Evolutionary conservation across 805 yeast genomes (phyloP), one percentile per base, ranked within the genome.

Genomic region (Schwanniomyces vanrijiae): DNA sequence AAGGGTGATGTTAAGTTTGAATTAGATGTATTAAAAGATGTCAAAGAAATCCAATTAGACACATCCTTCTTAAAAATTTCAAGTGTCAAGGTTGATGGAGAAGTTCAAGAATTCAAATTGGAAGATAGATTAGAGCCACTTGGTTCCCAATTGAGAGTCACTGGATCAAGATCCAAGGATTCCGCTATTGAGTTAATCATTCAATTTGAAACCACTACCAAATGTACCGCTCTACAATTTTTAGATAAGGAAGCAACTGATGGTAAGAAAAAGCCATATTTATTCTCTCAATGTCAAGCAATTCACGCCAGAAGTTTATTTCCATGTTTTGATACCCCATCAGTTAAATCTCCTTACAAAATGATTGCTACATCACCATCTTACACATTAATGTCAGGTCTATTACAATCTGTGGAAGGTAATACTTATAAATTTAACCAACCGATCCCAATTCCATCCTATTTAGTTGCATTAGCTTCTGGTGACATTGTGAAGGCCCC

Each of bases 321-420:
- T 69, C 97, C 97, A 7, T 87, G 90, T 58, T 90, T 90, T 61
- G 97, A 90, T 65, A 90, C 97, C 0, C 96, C 97, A 1, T 77
- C 92, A 0, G 77, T 90, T 25, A 90, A 90, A 63, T 77, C 90
- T 1, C 73, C 84, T 0, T 87, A 76, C 58, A 63, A 69, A 14
- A 82, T 84, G 52, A 69, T 68, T 20, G 82, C 87, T 44, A 75
- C 65, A 37, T 87, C 96, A 1, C 77, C 82, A 13, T 73, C 79
- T 45, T 87, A 87, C n/a, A 81, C 82, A 3, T 81, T 90, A 22
- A 83, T 88, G 67, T 82, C 91, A 5, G 96, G 96, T 38, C 69
- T 80, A 21, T 60, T 59, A 13, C 55, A 55, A 20, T 60, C 40
- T 20, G 50, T 45, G 11, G 52, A 58, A 14, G 50, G 40, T 14